A percentile compares a stretch with the other conserved stretches of the same genome.
These are phyloP conservation scores for Discostella pseudostelligera DNA, from an alignment of 108 stramenopile genomes.

Conservation along the genomic window DNA sequence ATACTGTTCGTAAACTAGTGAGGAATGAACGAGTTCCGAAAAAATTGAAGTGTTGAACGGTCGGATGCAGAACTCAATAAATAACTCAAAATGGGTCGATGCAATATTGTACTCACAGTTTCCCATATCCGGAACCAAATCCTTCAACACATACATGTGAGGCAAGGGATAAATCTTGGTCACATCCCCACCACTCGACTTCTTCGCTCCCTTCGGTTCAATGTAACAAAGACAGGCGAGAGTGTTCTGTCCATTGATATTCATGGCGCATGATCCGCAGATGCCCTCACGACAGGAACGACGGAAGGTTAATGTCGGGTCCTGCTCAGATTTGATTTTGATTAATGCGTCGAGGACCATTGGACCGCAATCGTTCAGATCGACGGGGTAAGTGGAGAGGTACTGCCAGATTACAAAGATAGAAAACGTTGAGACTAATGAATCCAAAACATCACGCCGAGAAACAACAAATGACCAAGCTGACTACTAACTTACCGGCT, in stretches of 20 bases:
- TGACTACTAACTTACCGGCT: constrained; percentile 51
- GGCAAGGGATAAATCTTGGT: constrained; percentile 97
- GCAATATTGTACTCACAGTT: constrained; percentile 54
- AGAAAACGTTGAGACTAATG: neutral
- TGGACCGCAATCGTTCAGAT: constrained; percentile 95
- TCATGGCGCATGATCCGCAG: constrained; percentile 99
- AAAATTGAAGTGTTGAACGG: neutral
- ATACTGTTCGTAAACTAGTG: constrained; percentile 94
- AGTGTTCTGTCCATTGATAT: constrained; percentile 97
- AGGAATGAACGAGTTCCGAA: neutral
- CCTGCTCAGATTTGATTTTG: constrained; percentile 97
- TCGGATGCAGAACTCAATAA: neutral
- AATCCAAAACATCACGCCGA: neutral
- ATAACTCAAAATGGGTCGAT: neutral
- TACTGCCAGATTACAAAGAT: constrained; percentile 23
- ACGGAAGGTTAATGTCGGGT: constrained; percentile 96
- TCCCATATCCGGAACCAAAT: constrained; percentile 97
- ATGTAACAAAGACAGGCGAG: constrained; percentile 95
- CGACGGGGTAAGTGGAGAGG: constrained; percentile 89
- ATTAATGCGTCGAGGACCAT: constrained; percentile 97
- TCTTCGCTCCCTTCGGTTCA: constrained; percentile 56
- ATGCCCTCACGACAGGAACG: constrained; percentile 98
- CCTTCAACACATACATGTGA: constrained; percentile 99
- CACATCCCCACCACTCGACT: constrained; percentile 54
- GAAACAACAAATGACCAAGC: constrained; percentile 20